Conservation (phyloP, 148 eudicot genomes). For the Vaccinium darrowii region DNA sequence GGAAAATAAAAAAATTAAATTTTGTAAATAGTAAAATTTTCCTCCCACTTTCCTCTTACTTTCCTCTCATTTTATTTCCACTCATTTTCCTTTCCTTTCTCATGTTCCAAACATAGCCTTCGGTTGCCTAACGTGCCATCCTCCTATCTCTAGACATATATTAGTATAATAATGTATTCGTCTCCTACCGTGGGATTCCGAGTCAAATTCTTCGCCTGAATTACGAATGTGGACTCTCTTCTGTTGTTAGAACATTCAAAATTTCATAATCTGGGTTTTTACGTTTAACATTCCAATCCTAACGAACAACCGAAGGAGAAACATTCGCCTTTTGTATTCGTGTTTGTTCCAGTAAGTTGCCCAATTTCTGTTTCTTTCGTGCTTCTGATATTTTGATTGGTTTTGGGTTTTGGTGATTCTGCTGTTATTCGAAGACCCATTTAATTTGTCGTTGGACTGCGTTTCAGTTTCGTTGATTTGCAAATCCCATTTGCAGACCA, state of each 20-base stretch:
- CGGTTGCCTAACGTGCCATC: no score
- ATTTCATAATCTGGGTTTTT: neutral
- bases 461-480: neutral
- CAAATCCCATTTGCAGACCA: neutral
- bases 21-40: no score
- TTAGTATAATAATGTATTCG: neutral
- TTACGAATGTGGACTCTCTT: neutral
- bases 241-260: neutral
- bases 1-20: no score
- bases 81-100: no score
- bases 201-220: neutral
- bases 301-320: neutral
- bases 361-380: neutral
- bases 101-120: no score
- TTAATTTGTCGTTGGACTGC: neutral
- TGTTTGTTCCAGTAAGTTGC: slow-evolving; percentile 9
- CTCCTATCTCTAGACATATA: no score
- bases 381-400: slow-evolving; percentile 4
- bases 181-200: neutral
- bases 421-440: neutral
- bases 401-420: slow-evolving; percentile 12
- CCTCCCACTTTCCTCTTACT: no score
- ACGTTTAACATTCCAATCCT: neutral
- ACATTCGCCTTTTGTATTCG: neutral
- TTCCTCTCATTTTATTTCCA: no score